Base-by-base conservation (phyloP, 2,329 filamentous ascomycete species). In the Falciphora oryzae region DNA sequence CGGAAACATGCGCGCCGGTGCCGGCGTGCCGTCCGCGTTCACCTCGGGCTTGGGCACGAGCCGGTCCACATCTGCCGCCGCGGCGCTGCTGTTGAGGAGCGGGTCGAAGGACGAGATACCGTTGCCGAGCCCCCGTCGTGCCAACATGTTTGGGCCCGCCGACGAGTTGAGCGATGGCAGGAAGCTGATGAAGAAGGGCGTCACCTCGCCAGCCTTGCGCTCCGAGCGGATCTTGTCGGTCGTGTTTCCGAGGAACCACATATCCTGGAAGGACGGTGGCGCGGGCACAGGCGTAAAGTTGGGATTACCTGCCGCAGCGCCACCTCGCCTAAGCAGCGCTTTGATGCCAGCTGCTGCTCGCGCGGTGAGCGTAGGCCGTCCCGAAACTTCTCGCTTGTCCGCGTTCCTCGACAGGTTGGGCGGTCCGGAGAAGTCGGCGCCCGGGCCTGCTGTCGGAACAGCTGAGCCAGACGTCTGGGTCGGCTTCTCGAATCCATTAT, bases 141-240 rank as follows among this genome's bases (percentile, higher is more conserved):
- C 67, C 25, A 75, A 65, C 29, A 65, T 61, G 67, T 74, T 69
- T 56, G 72, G 63, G 1, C 72, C 70, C 13, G 74, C 68, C 22
- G 74, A 62, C 13, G 32, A 71, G 60, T 80, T 76, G 22, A 75
- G 67, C 0, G 83, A 80, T 4, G 79, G 75, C 14, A 93, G 77
- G 64, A 96, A 81, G 32, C 88, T 92, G 69, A 97, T 90, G 74
- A 89, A 96, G 75, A 97, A 96, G 0, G 94, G 93, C 0, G 94
- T 96, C 11, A 88, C 84, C 76, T 97, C 93, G 68, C 93, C 93
- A 1, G 88, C 88, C 74, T 94, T 97, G 4, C 88, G 77, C 57
- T 83, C 71, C 0, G 83, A 81, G 16, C 83, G 80, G 67, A 91
- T 86, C 0, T 84, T 83, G 71, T 98, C 94, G 0, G 93, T 96